Evolutionary conservation across 208 protist species (phyloP).

Genomic region (Acanthamoeba divionensis): DNA sequence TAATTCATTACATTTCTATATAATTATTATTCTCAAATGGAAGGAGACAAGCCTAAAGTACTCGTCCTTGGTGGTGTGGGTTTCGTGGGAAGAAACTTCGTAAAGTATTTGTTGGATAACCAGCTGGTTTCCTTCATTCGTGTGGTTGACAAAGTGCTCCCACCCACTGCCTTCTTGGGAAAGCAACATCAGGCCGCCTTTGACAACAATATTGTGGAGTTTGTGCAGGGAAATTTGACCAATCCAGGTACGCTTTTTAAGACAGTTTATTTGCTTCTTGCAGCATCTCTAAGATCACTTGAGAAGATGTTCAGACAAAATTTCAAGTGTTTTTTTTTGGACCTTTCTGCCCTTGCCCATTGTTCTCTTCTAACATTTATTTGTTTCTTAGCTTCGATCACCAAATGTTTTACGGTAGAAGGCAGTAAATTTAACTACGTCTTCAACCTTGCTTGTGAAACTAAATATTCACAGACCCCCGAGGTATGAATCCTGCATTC

Average conservation of each 20-base stretch:
- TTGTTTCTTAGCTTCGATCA: constrained; percentile 67
- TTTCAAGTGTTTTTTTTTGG: neutral
- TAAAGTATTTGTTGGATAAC: constrained; percentile 83
- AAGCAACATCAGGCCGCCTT: constrained; percentile 72
- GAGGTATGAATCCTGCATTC: constrained; percentile 40
- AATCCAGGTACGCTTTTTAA: constrained; percentile 58
- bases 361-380: constrained; percentile 51
- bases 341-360: constrained; percentile 32
- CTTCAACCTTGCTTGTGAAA: constrained; percentile 88
- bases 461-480: constrained; percentile 82
- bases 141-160: constrained; percentile 81
- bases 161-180: constrained; percentile 68
- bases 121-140: constrained; percentile 69
- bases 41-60: constrained; percentile 66
- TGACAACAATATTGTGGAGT: constrained; percentile 75
- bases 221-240: constrained; percentile 82
- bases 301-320: neutral
- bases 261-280: too few relatives aligned
- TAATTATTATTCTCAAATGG: neutral
- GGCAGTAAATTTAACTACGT: constrained; percentile 80
- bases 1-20: neutral
- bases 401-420: constrained; percentile 78
- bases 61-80: constrained; percentile 80
- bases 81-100: constrained; percentile 88
- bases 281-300: too few relatives aligned